phyloP scores from a whole-genome alignment of 2,329 filamentous ascomycete species.

The Cladosporium sphaerospermum region DNA sequence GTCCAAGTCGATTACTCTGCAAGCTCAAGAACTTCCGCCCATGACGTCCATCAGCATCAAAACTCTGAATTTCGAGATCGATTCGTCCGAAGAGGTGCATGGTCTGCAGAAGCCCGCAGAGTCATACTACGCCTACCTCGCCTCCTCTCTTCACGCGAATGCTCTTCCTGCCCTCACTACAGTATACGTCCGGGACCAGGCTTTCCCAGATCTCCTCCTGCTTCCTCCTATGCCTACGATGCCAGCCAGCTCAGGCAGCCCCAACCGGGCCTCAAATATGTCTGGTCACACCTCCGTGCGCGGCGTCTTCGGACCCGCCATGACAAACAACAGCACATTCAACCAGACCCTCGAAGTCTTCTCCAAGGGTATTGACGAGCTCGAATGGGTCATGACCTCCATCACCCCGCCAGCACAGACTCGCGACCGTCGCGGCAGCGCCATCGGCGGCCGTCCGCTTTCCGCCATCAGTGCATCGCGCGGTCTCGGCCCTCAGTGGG shows the following conservation, averaged over 20 bases:
- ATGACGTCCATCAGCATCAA: slow-evolving; percentile 63
- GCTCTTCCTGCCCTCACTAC: slow-evolving; percentile 66
- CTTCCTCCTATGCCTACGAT: slow-evolving; percentile 59
- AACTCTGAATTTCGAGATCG: slow-evolving; percentile 79
- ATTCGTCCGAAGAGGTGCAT: slow-evolving; percentile 52
- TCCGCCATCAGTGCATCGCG: slow-evolving; percentile 41
- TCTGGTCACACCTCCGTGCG: slow-evolving; percentile 19
- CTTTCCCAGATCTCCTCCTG: slow-evolving; percentile 74
- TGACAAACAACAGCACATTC: slow-evolving; percentile 28
- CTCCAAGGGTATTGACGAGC: slow-evolving; percentile 60
- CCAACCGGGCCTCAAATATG: slow-evolving; percentile 21
- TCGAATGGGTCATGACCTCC: slow-evolving; percentile 62
- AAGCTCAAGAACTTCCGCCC: slow-evolving; percentile 49
- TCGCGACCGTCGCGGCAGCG: slow-evolving; percentile 33
- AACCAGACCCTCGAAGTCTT: slow-evolving; percentile 57
- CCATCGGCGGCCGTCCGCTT: slow-evolving; percentile 38
- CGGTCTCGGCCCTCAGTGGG: slow-evolving; percentile 50
- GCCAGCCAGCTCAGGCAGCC: slow-evolving; percentile 32
- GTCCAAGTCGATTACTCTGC: slow-evolving; percentile 49
- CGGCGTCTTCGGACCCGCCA: slow-evolving; percentile 2
- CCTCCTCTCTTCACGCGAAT: slow-evolving; percentile 71
- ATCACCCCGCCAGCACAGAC: slow-evolving; percentile 45
- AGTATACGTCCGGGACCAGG: slow-evolving; percentile 79
- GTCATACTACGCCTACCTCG: slow-evolving; percentile 78
- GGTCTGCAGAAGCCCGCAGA: slow-evolving; percentile 49